Conservation (phyloP, 768 basidiomycete genomes). For the Mrakia blollopis region DNA sequence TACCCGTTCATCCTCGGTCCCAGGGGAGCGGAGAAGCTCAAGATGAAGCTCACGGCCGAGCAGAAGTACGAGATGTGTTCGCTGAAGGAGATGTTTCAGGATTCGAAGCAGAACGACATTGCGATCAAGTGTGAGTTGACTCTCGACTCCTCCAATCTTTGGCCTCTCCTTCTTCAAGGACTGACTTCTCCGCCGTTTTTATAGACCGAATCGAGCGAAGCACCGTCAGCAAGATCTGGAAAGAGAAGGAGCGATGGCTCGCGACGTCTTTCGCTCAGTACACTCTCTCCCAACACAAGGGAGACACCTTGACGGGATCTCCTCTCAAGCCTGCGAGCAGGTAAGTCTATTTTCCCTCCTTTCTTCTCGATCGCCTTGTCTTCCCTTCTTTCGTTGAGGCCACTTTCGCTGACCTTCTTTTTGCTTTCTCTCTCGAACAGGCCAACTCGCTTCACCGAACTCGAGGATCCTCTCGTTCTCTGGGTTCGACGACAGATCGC, state of each 20-base stretch:
- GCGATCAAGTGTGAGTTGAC: conserved; percentile 51
- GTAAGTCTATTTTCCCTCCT: background rate
- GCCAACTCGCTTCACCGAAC: conserved; percentile 55
- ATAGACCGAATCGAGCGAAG: conserved; percentile 72
- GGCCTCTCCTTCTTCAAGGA: background rate
- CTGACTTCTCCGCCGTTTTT: background rate
- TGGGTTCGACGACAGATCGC: conserved; percentile 33
- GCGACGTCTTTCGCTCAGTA: conserved; percentile 35
- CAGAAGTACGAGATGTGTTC: conserved; percentile 72
- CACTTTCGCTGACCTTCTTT: background rate
- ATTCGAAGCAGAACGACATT: conserved; percentile 76
- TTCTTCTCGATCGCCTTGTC: too few relatives aligned
- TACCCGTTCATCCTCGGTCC: background rate
- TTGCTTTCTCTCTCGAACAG: background rate
- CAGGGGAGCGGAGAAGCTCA: conserved; percentile 24
- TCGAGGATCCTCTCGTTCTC: conserved; percentile 50
- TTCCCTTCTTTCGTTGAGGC: too few relatives aligned
- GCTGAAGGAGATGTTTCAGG: conserved; percentile 60
- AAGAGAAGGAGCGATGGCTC: conserved; percentile 77
- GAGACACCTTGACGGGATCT: conserved; percentile 42
- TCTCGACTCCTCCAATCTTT: background rate
- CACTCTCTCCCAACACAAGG: conserved; percentile 37
- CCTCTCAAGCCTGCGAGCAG: conserved; percentile 3
- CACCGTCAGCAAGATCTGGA: conserved; percentile 89
- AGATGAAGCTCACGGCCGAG: conserved; percentile 56